phyloP scores from a whole-genome alignment of 2,329 filamentous ascomycete genomes.

The Iodosphaeria phyllophila region DNA sequence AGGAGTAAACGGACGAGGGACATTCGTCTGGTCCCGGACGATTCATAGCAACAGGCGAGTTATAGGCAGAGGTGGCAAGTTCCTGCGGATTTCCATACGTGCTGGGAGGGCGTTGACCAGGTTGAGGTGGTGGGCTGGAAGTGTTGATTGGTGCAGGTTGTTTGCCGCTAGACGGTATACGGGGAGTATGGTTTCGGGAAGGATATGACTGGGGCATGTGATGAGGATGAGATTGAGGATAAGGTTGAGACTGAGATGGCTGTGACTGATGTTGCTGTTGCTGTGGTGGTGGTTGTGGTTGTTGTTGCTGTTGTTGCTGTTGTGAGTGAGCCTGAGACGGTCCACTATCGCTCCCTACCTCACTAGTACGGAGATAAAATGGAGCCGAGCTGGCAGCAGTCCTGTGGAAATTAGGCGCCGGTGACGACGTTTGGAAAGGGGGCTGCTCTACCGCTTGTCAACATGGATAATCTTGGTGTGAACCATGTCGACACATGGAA shows the following conservation, averaged over 20 bases:
- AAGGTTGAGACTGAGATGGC: no score
- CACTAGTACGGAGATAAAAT: no score
- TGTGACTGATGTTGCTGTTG: no score
- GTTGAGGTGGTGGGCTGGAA: conserved; percentile 28
- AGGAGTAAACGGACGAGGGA: conserved; percentile 28
- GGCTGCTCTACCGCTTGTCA: conserved; percentile 19
- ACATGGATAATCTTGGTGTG: conserved; percentile 6
- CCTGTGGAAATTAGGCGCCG: conserved; percentile 35
- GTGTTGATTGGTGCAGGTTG: conserved; percentile 32
- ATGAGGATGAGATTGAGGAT: no score
- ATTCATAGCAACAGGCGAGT: conserved; percentile 46
- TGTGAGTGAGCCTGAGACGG: conserved; percentile 11
- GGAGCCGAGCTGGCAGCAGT: conserved; percentile 33
- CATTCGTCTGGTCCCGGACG: conserved; percentile 23
- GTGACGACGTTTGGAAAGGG: conserved; percentile 25
- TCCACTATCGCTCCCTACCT: conserved; percentile 35
- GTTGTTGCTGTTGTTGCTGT: conserved; percentile 12
- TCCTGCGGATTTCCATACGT: conserved; percentile 60
- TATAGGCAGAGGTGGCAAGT: conserved; percentile 58
- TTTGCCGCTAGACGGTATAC: conserved; percentile 25
- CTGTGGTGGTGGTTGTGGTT: no score
- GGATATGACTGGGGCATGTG: no score
- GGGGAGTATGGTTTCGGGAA: conserved; percentile 30
- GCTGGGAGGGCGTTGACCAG: conserved; percentile 40
- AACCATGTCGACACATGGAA: no score